A percentile compares a stretch with the other conserved stretches of the same genome.
These are phyloP conservation scores for Stereocaulon alpinum DNA, from an alignment of 495 filamentous ascomycete genomes.

Conservation along the genomic window DNA sequence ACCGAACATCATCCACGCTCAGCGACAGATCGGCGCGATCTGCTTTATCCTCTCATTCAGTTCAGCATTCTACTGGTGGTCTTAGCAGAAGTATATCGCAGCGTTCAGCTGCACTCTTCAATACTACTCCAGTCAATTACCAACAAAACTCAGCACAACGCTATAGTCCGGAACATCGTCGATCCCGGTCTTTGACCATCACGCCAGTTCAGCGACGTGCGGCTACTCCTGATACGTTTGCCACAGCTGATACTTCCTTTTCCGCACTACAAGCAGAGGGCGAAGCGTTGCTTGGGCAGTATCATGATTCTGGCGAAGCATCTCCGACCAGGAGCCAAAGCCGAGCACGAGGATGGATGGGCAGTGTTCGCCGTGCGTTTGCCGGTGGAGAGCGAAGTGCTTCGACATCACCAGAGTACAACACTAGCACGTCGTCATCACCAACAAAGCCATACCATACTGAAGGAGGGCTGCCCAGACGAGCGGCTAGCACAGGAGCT, in stretches of 20 bases:
- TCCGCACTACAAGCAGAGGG: constrained; percentile 55
- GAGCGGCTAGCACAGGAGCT: constrained; percentile 49
- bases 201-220: constrained; percentile 27
- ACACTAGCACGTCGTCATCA: constrained; percentile 18
- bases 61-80: constrained; percentile 21
- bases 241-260: constrained; percentile 55
- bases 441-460: constrained; percentile 14
- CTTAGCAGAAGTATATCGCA: constrained; percentile 29
- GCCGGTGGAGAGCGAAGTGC: constrained; percentile 30
- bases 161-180: constrained; percentile 14
- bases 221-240: constrained; percentile 51
- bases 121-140: constrained; percentile 10
- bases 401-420: constrained; percentile 26
- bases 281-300: constrained; percentile 45
- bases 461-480: constrained; percentile 30
- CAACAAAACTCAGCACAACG: constrained; percentile 19
- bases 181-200: constrained; percentile 9
- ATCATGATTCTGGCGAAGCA: constrained; percentile 26
- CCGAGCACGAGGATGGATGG: constrained; percentile 41
- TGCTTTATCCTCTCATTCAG: constrained; percentile 24
- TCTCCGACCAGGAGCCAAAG: constrained; percentile 29
- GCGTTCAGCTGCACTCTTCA: constrained; percentile 24
- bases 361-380: constrained; percentile 45
- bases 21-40: constrained; percentile 39
- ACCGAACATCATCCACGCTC: constrained; percentile 47